Base-by-base conservation (phyloP, 1,284 basidiomycete genomes). In the Leccinum solheimii region DNA sequence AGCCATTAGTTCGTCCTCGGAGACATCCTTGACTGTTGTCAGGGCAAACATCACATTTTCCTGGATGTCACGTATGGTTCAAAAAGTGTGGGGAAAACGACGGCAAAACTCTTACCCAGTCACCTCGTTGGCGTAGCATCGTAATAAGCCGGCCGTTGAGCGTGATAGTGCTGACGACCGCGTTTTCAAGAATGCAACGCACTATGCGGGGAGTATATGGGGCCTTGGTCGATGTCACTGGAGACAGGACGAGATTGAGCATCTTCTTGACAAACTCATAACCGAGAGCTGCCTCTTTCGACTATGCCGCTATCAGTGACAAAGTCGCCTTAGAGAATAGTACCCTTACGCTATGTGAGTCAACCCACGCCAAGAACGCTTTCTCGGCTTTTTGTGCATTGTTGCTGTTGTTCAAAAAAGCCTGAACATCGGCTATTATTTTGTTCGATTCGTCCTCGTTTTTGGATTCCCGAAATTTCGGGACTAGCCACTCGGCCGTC, bases 1-100 rank as follows among this genome's bases (percentile, higher is more conserved):
- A 21, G 80, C 77, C 27, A 89, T 76, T 26, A 91, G 70, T 60
- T 90, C 85, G 14, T 75, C 67, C 70, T 92, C 88, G 1, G 85
- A 77, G 53, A 92, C 68, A 69, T 92, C 89, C 8, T 78, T 67
- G 16, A 91, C 84, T 1, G 69, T 76, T 3, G 75, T 72, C 55
- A 91, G 72, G 19, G 87, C 81, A 11, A 84, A 68, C 55, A 80
- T 68, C 45, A 88, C 77, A 2, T 84, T 83, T 70, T 79, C 77
- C 89, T 91, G 45, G 60, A 10, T 56, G 32, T 50, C 26, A 16
- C 61, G 30, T 66, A 13, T 65, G 26, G 19, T 19, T 43, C n/a
- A 16, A 51, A 2, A 45, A 21, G 38, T 59, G 30, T 8, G 11
- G 48, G 13, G 36, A 53, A 9, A 1, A 34, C 11, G 43, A 58